phyloP scores from a whole-genome alignment of 805 yeast genomes.

The Kodamaea kaohsiungensis region DNA sequence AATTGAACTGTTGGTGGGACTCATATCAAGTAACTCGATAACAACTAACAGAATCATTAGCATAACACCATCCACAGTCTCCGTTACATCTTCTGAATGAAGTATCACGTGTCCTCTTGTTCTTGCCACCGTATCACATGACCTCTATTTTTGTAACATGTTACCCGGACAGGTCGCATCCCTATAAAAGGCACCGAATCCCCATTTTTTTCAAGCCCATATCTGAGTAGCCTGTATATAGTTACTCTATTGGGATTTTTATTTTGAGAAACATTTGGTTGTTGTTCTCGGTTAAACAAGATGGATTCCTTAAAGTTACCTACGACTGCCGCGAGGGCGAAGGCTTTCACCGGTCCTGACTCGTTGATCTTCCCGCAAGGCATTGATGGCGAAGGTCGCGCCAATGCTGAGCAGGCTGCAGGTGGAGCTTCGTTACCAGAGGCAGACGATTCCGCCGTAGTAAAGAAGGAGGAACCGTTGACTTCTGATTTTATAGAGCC shows the following conservation, averaged over 20 bases:
- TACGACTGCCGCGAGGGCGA: constrained; percentile 75
- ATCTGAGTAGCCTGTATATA: not conserved
- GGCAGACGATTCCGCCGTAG: constrained; percentile 12
- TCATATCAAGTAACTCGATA: not conserved
- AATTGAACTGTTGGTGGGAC: not conserved
- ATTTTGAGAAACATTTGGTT: constrained; percentile 43
- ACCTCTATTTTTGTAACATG: not conserved
- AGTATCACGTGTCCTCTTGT: not conserved
- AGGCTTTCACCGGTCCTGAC: constrained; percentile 66
- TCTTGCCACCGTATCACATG: not conserved
- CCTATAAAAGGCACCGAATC: not conserved
- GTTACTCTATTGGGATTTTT: not conserved
- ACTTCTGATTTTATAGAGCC: constrained; percentile 34
- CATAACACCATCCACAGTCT: too few species aligned
- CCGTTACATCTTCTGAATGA: too few species aligned
- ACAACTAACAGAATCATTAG: not conserved
- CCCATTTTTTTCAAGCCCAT: not conserved
- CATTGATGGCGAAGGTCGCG: constrained; percentile 26
- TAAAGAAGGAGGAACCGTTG: constrained; percentile 16
- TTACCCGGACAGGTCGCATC: not conserved
- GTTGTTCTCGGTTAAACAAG: constrained; percentile 31
- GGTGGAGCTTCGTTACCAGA: constrained; percentile 9
- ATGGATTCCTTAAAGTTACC: constrained; percentile 80
- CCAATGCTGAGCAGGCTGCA: constrained; percentile 9
- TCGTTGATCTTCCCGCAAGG: constrained; percentile 66